Percentiles rank a stretch among this genome's conserved stretches.
These are phyloP conservation scores for Coemansia sp. DNA, from an alignment of 192 early-diverging fungal genomes.

Conservation along the genomic window DNA sequence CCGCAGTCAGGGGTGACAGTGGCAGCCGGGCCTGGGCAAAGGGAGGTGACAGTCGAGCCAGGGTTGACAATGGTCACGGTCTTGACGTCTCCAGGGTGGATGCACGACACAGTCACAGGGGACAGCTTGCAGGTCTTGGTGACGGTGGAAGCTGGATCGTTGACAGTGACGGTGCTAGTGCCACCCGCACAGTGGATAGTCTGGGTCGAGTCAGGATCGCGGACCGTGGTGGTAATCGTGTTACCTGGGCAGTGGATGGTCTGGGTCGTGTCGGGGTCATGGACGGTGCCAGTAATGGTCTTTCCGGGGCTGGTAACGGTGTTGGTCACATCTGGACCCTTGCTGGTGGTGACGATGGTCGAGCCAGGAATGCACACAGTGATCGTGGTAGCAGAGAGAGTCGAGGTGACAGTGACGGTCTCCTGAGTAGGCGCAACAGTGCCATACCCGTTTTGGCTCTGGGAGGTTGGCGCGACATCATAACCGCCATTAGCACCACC, in stretches of 20 bases:
- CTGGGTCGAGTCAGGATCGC: too few species aligned
- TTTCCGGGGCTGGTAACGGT: constrained; percentile 37
- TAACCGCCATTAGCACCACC: background rate
- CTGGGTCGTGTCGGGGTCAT: constrained; percentile 27
- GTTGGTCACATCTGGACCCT: constrained; percentile 13
- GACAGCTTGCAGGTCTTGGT: constrained; percentile 54
- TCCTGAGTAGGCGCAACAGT: constrained; percentile 11
- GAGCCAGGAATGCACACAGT: constrained; percentile 30
- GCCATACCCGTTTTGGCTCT: constrained; percentile 21
- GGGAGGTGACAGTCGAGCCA: constrained; percentile 33
- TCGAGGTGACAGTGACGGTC: constrained; percentile 21
- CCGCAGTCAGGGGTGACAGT: constrained; percentile 28
- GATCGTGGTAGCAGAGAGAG: constrained; percentile 22
- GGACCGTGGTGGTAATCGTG: too few species aligned
- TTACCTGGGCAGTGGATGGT: constrained; percentile 30
- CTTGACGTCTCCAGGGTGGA: constrained; percentile 45
- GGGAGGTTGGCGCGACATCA: constrained; percentile 1
- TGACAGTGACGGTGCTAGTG: constrained; percentile 28
- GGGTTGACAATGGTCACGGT: constrained; percentile 52
- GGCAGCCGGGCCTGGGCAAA: constrained; percentile 28
- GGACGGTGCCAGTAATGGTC: constrained; percentile 32
- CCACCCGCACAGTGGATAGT: too few species aligned
- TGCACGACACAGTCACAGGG: constrained; percentile 48
- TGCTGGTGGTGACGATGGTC: constrained; percentile 19
- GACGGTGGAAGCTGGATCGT: constrained; percentile 21